Evolutionary conservation across 2,329 filamentous ascomycete genomes (phyloP), one percentile per base, ranked within the genome.

Genomic region (Aspergillus neoniger): DNA sequence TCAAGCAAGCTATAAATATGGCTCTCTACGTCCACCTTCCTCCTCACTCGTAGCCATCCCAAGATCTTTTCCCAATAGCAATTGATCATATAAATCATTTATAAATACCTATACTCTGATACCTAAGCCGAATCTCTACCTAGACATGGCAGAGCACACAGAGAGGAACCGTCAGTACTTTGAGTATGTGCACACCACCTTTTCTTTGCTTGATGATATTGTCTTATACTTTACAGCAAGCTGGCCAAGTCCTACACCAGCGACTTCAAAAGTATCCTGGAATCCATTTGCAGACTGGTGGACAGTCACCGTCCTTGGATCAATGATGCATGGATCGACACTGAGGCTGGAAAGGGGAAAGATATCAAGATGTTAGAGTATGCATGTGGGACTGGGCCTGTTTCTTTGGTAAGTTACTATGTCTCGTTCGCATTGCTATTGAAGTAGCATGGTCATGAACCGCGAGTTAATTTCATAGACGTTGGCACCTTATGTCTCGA

Each of bases 351-450:
- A n/a, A 69, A 69, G 21, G 69, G 65, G 17, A 68, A 70, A 25
- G 65, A 68, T 32, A 59, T 86, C 44, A 82, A 83, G 49, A 75
- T 91, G 19, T 79, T 92, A 2, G 90, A 93, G 72, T 93, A 92
- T 74, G 90, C 90, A 15, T 92, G 90, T 70, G 90, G 90, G 8
- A 88, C 88, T 5, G 89, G 89, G 2, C 75, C 85, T 57, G 80
- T 91, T 63, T 88, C 88, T 12, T 81, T 83, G 73, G 88, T 89
- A 71, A 66, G 81, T 76, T 19, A 28, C 19, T 59, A 6, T 53
- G 25, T 28, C n/a, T 8, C 47, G 6, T 2, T 8, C 5, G 10
- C 8, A 2, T n/a, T 14, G 28, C n/a, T 21, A 9, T 55, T 10
- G 25, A 43, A 25, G 58, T 2, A 25, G 8, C 43, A 21, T 52